These are phyloP conservation scores for Eragrostis nindensis DNA, from an alignment of 176 grass and related monocot genomes.

Conservation along the genomic window DNA sequence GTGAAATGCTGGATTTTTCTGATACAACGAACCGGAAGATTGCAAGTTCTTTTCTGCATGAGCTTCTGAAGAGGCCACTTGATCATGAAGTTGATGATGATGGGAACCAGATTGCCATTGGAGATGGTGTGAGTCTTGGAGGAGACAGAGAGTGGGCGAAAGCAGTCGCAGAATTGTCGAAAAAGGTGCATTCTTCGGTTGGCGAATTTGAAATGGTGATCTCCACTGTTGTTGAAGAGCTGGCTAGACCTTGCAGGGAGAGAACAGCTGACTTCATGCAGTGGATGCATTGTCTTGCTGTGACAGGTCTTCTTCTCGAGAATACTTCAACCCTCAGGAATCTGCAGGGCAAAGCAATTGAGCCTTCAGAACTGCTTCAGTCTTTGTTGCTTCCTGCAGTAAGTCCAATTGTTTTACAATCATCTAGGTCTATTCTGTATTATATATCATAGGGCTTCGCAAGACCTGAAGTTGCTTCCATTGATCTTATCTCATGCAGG, in stretches of 20 bases:
- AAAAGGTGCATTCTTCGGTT: slow-evolving; percentile 71
- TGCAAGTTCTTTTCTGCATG: slow-evolving; percentile 72
- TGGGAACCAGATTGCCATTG: slow-evolving; percentile 77
- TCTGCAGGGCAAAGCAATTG: slow-evolving; percentile 67
- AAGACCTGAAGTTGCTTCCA: slow-evolving; percentile 13
- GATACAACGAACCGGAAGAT: slow-evolving; percentile 79
- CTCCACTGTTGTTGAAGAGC: slow-evolving; percentile 62
- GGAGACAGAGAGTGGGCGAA: slow-evolving; percentile 83
- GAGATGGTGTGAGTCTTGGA: slow-evolving; percentile 87
- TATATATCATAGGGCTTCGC: slow-evolving; percentile 1
- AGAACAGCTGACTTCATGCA: slow-evolving; percentile 82
- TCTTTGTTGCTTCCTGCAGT: slow-evolving; percentile 93
- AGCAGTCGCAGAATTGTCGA: slow-evolving; percentile 79
- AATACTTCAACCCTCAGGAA: slow-evolving; percentile 62
- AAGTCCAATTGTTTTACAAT: slow-evolving; percentile 39
- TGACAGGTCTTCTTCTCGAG: slow-evolving; percentile 86
- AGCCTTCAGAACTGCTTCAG: slow-evolving; percentile 70
- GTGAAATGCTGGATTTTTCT: slow-evolving; percentile 93
- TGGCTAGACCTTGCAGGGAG: slow-evolving; percentile 75
- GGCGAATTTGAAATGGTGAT: slow-evolving; percentile 89
- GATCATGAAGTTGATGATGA: slow-evolving; percentile 79
- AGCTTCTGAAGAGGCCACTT: slow-evolving; percentile 76
- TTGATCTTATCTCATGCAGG: slow-evolving; percentile 56
- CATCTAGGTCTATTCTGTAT: slow-evolving; percentile 25
- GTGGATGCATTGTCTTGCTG: slow-evolving; percentile 90